phyloP scores from a whole-genome alignment of 495 filamentous ascomycete genomes.

The Aspergillus sclerotiicarbonarius region DNA sequence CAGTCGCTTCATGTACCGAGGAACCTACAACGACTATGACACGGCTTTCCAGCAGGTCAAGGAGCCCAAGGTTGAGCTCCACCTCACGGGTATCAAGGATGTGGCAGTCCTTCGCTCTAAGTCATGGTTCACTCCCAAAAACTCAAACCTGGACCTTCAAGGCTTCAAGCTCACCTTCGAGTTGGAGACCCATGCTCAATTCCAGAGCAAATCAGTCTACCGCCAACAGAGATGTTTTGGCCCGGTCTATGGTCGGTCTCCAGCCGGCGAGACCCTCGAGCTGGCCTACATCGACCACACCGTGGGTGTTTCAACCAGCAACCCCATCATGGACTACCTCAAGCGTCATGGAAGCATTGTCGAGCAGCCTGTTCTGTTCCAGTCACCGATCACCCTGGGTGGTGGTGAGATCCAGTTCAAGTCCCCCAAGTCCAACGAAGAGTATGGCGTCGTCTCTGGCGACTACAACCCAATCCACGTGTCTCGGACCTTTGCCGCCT shows the following conservation, averaged over 20 bases:
- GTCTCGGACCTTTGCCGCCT: background rate
- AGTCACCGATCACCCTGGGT: background rate
- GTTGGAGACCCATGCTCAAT: background rate
- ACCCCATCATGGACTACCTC: slow-evolving; percentile 9
- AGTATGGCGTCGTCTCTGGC: background rate
- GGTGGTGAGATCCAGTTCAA: background rate
- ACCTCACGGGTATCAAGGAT: background rate
- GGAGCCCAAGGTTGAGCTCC: background rate
- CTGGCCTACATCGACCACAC: background rate
- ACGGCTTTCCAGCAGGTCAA: background rate
- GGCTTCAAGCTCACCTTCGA: background rate
- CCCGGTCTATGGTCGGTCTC: background rate
- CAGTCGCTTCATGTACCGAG: background rate
- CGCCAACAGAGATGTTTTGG: background rate
- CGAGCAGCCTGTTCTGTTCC: background rate
- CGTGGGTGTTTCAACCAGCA: background rate
- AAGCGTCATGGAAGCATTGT: background rate
- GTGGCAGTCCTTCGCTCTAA: background rate
- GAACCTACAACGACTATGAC: background rate
- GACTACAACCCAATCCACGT: slow-evolving; percentile 7
- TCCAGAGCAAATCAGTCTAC: background rate
- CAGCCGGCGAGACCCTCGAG: background rate
- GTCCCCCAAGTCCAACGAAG: background rate
- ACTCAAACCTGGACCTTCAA: background rate
- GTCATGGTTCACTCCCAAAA: background rate